Percentiles rank a stretch among this genome's conserved stretches.
Conservation (phyloP, 371 early-diverging fungal species). For the Mucor ambiguus region DNA sequence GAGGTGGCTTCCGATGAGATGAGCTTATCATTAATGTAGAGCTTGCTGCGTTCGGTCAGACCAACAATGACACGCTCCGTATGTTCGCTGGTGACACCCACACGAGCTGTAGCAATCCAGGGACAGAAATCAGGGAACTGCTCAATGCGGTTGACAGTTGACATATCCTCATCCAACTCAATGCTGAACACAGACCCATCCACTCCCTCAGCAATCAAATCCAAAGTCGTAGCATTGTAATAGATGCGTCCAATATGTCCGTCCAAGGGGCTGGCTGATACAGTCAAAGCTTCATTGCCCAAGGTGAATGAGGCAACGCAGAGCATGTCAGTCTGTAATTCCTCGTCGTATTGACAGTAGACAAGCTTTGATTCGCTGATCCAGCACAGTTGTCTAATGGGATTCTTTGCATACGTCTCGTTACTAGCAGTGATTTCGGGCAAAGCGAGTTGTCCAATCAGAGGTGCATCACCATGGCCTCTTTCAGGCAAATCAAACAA, state of each 20-base stretch:
- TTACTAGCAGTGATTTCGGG: conserved; percentile 9
- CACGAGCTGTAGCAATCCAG: conserved; percentile 67
- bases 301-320: conserved; percentile 22
- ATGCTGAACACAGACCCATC: conserved; percentile 51
- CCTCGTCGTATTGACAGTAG: conserved; percentile 38
- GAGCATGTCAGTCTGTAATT: conserved; percentile 27
- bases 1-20: conserved; percentile 84
- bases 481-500: conserved; percentile 48
- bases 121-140: conserved; percentile 64
- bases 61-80: conserved; percentile 64
- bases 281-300: conserved; percentile 4
- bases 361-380: conserved; percentile 29
- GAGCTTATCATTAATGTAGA: conserved; percentile 73
- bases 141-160: conserved; percentile 10
- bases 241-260: conserved; percentile 30
- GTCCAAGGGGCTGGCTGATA: conserved; percentile 23
- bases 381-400: conserved; percentile 42
- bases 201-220: conserved; percentile 50
- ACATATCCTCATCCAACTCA: conserved; percentile 13
- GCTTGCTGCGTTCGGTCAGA: conserved; percentile 77
- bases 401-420: conserved; percentile 14
- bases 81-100: conserved; percentile 39
- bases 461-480: conserved; percentile 28
- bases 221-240: conserved; percentile 30
- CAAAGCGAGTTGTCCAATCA: conserved; percentile 17